Evolutionary conservation across 2,329 filamentous ascomycete genomes (phyloP), one percentile per base, ranked within the genome.

Genomic region (Chaetoscypha palmicola): DNA sequence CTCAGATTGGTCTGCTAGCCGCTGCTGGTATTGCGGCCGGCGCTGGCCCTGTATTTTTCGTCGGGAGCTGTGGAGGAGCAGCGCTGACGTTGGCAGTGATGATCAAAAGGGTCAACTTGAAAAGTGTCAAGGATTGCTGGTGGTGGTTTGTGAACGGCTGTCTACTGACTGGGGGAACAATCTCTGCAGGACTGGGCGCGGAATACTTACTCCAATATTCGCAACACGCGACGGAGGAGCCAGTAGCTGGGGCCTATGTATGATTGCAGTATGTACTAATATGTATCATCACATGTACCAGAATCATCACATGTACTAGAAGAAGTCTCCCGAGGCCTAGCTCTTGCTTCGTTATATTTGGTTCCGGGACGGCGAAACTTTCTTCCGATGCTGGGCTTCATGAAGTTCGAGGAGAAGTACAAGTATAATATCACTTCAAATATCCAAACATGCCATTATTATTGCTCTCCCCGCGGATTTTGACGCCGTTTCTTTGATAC

Each of bases 141-240:
- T 83, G 81, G 79, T 86, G 82, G 82, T 86, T 86, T 55, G 73
- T 79, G 22, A 83, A 83, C 53, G 81, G 81, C 9, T 82, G 79
- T 54, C 80, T 75, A 76, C 71, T 83, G 49, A 84, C 81, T 9
- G 81, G 81, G 7, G 78, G 80, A 19, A 70, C 68, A 3, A 76
- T 84, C 50, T 74, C 75, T 52, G 46, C 72, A 2, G 80, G 81
- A 1, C 56, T 85, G 44, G 73, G 68, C 2, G 68, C 64, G 2
- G 79, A 85, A 54, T 85, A 83, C 57, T 46, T 73, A n/a, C 50
- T 74, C 11, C 67, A 66, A 51, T 77, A 76, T 50, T 41, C 59
- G n/a, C 45, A 65, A 34, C 33, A 34, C 11, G 30, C 37, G 23
- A 16, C 26, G 14, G 12, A 22, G n/a, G 10, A n/a, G 14, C 4